Conservation (phyloP, 805 yeast species). For the Pichia nanzhaoensis region DNA sequence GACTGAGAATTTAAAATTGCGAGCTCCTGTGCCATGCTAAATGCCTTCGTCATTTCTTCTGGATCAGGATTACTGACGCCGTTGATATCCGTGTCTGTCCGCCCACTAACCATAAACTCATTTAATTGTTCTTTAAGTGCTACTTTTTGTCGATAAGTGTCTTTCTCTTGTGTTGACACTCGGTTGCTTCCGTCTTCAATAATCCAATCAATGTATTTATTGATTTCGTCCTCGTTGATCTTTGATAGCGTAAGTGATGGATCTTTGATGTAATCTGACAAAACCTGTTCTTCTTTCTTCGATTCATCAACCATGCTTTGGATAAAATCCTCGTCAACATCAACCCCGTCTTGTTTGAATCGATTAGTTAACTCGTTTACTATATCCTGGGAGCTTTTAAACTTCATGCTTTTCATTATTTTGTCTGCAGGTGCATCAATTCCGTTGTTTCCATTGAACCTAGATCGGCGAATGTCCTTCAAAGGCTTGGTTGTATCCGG, state of each 20-base stretch:
- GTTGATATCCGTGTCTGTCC: not conserved
- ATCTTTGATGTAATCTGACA: conserved; percentile 13
- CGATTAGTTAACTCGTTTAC: conserved; percentile 20
- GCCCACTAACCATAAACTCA: conserved; percentile 4
- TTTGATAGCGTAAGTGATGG: conserved; percentile 13
- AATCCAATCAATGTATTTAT: conserved; percentile 23
- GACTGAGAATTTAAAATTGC: conserved; percentile 16
- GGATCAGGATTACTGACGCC: conserved; percentile 12
- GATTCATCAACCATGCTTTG: conserved; percentile 24
- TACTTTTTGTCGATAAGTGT: conserved; percentile 2
- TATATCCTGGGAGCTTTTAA: conserved; percentile 24
- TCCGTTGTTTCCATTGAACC: not conserved
- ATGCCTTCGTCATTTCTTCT: conserved; percentile 20
- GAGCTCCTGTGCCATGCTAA: conserved; percentile 18
- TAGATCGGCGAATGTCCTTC: not conserved
- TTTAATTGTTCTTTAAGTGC: conserved; percentile 16
- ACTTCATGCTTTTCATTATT: conserved; percentile 6
- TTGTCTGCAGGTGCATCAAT: not conserved
- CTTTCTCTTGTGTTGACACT: conserved; percentile 13
- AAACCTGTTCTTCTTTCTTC: conserved; percentile 16
- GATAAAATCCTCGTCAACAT: conserved; percentile 26
- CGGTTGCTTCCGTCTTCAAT: conserved; percentile 20
- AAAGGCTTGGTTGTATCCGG: not conserved
- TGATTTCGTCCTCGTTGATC: conserved; percentile 19
- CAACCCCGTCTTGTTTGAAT: conserved; percentile 24